phyloP scores from a whole-genome alignment of 148 eudicot genomes.

The Persicaria maculosa region DNA sequence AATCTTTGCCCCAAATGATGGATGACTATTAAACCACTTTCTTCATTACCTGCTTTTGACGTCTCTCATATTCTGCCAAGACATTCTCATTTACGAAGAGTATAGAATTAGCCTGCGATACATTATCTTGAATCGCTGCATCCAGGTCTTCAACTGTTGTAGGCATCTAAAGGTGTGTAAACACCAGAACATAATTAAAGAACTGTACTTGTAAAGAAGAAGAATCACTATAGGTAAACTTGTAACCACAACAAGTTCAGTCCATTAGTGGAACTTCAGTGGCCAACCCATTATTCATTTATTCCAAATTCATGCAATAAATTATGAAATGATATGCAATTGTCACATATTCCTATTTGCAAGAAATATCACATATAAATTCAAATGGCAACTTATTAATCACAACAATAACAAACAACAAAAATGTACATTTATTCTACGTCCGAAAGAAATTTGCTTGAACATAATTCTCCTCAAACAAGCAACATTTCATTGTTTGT shows the following conservation, averaged over 20 bases:
- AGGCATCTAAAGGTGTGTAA: slow-evolving; percentile 65
- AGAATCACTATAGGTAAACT: background rate
- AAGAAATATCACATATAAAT: background rate
- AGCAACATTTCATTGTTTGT: slow-evolving; percentile 5
- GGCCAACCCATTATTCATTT: background rate
- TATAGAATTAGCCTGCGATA: slow-evolving; percentile 70
- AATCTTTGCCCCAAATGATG: slow-evolving; percentile 1
- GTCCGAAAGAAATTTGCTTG: background rate
- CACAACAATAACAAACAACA: background rate
- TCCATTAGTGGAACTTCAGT: background rate
- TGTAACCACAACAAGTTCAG: background rate
- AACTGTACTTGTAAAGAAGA: background rate
- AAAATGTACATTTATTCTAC: background rate
- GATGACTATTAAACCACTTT: background rate
- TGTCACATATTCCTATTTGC: background rate
- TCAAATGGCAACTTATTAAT: background rate
- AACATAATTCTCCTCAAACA: slow-evolving; percentile 2
- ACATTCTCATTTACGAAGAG: slow-evolving; percentile 71
- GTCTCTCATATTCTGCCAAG: slow-evolving; percentile 79
- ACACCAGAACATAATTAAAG: background rate
- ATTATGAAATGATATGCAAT: background rate
- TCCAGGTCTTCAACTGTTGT: slow-evolving; percentile 81
- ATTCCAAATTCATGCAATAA: background rate
- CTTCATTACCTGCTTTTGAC: slow-evolving; percentile 54
- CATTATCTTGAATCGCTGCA: slow-evolving; percentile 74